phyloP scores from a whole-genome alignment of 106 monocot species.

The Phalaenopsis aphrodite region DNA sequence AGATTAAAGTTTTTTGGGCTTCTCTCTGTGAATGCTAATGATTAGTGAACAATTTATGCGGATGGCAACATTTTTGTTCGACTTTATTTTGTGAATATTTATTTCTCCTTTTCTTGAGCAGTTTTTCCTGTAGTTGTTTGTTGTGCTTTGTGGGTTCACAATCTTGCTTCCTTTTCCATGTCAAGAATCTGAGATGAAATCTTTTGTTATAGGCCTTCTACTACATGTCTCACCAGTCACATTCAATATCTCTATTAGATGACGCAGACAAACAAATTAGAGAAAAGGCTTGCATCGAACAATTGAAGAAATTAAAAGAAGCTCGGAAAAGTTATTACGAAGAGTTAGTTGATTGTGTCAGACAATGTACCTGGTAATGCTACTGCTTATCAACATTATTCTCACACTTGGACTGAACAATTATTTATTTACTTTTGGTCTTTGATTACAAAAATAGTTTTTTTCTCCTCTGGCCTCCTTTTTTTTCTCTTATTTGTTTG shows the following conservation, averaged over 20 bases:
- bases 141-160: neutral
- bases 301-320: slow-evolving; percentile 82
- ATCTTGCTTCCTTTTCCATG: neutral
- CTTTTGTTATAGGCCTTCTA: slow-evolving; percentile 73
- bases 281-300: slow-evolving; percentile 75
- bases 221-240: slow-evolving; percentile 88
- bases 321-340: slow-evolving; percentile 80
- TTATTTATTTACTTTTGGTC: neutral
- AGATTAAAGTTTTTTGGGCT: neutral
- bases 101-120: neutral
- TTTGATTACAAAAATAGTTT: neutral
- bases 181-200: neutral
- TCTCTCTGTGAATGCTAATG: neutral
- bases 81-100: neutral
- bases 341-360: slow-evolving; percentile 80
- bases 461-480: neutral
- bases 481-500: neutral
- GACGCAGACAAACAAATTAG: slow-evolving; percentile 91
- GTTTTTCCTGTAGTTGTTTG: neutral
- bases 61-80: neutral
- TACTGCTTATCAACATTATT: neutral
- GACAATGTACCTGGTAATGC: slow-evolving; percentile 78
- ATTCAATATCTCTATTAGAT: slow-evolving; percentile 77
- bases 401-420: neutral
- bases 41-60: neutral